Base-by-base conservation (phyloP, 2,329 filamentous ascomycete species). In the Botrytis hyacinthi region DNA sequence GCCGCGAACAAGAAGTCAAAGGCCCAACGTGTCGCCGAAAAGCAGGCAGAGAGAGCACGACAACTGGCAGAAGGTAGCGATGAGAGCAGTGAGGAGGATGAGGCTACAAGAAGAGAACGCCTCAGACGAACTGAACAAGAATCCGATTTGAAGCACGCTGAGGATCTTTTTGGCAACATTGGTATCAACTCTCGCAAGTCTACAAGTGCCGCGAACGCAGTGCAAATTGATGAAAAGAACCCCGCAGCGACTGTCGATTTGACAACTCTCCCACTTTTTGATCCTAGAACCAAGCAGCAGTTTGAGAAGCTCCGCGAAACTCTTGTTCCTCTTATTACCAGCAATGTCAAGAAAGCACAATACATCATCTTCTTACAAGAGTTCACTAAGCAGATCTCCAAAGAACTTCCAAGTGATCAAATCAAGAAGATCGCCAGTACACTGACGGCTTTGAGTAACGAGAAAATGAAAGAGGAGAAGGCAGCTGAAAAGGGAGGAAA, bases 381-480 rank as follows among this genome's bases (percentile, higher is more conserved):
- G 80, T 96, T 99, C 80, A 84, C 89, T 76, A 97, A 97, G 86
- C 90, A 93, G 80, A 88, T 98, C 62, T 89, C 91, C 79, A 95
- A 94, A 84, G 95, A 97, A 42, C 84, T 99, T 77, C 91, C 92
- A 22, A 97, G 93, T 81, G 92, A 96, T 73, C 94, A 98, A 85
- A 95, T 98, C 84, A 98, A 98, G 89, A 98, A 98, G 87, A 89
- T 97, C 77, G 90, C 94, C 20, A 97, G 93, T 83, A 88, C 89
- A 8, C 84, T 99, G 80, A 97, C 95, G n/a, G 92, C 94, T 8
- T 87, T 97, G 73, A 89, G 93, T 82, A 99, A 99, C 82, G 96
- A 98, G 89, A 98, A 97, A 88, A 92, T 98, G 92, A 97, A 94
- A 86, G 95, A 98, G 83, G 96, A 99, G 88, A 98, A 98, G 88